phyloP scores from a whole-genome alignment of 371 early-diverging fungal genomes.

The Paraphysoderma sedebokerense region DNA sequence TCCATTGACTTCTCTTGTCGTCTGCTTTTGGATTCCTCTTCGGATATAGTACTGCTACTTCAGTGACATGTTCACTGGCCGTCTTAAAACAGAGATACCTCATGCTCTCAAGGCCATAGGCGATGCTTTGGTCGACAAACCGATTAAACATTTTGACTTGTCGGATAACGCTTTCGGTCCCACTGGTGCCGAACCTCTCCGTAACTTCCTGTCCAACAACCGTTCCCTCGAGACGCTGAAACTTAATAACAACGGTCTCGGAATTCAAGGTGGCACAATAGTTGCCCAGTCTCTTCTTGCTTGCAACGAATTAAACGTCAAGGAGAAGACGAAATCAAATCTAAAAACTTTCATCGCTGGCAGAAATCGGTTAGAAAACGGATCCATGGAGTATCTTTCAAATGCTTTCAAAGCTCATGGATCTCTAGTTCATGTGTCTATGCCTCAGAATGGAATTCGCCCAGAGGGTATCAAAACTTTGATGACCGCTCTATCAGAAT shows the following conservation, averaged over 20 bases:
- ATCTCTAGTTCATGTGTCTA: slow-evolving; percentile 55
- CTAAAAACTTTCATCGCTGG: slow-evolving; percentile 72
- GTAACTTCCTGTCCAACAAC: slow-evolving; percentile 61
- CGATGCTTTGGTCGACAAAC: slow-evolving; percentile 62
- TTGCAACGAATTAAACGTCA: slow-evolving; percentile 41
- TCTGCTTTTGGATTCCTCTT: neutral
- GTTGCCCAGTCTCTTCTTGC: slow-evolving; percentile 70
- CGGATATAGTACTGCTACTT: slow-evolving; percentile 5
- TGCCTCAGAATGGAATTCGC: slow-evolving; percentile 95
- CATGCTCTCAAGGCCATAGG: slow-evolving; percentile 61
- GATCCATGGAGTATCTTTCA: slow-evolving; percentile 49
- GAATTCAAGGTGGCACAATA: slow-evolving; percentile 69
- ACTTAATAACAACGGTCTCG: slow-evolving; percentile 93
- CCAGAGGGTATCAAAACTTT: slow-evolving; percentile 72
- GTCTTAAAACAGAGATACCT: slow-evolving; percentile 78
- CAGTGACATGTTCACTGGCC: slow-evolving; percentile 86
- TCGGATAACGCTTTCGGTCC: slow-evolving; percentile 98
- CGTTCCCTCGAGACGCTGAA: slow-evolving; percentile 54
- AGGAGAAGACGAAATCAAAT: slow-evolving; percentile 31
- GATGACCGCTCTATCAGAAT: slow-evolving; percentile 45
- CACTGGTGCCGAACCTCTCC: slow-evolving; percentile 74
- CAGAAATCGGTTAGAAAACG: slow-evolving; percentile 87
- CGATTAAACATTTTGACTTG: slow-evolving; percentile 62
- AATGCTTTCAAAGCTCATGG: slow-evolving; percentile 67
- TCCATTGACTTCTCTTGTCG: neutral